A percentile compares a stretch with the other conserved stretches of the same genome.
Evolutionary conservation across 2,329 filamentous ascomycete species (phyloP).

Genomic region (Penicillium sp.): DNA sequence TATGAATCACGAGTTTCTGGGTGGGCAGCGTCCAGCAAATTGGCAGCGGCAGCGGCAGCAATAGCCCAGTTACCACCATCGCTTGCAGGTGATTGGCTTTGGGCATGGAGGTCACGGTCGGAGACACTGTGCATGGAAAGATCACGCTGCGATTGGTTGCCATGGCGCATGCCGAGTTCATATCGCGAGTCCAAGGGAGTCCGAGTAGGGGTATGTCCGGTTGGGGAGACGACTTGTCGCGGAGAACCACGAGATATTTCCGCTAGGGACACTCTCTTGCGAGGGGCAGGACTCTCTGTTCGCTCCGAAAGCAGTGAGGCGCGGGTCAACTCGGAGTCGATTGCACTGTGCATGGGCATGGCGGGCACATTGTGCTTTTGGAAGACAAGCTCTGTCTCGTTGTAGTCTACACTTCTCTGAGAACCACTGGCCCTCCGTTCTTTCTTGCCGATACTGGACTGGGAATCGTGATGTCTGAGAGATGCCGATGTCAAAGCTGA

Average conservation of each 20-base stretch:
- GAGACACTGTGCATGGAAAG: conserved; percentile 47
- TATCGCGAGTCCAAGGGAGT: conserved; percentile 49
- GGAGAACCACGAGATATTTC: conserved; percentile 63
- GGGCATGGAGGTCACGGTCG: conserved; percentile 47
- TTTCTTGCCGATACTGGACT: conserved; percentile 52
- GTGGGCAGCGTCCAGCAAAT: conserved; percentile 34
- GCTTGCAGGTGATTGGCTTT: conserved; percentile 30
- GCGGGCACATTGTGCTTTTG: conserved; percentile 66
- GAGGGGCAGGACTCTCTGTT: conserved; percentile 70
- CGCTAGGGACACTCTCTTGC: conserved; percentile 61
- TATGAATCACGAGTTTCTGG: conserved; percentile 54
- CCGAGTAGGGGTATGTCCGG: conserved; percentile 62
- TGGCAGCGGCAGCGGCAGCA: conserved; percentile 40
- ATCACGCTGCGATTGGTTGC: conserved; percentile 55
- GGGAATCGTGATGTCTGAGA: conserved; percentile 65
- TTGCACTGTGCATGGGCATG: conserved; percentile 85
- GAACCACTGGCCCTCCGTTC: conserved; percentile 41
- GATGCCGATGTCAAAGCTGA: conserved; percentile 63
- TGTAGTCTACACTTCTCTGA: conserved; percentile 36
- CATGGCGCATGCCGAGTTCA: conserved; percentile 67
- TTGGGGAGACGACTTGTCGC: conserved; percentile 56
- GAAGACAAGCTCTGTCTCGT: conserved; percentile 57
- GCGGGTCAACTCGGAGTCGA: conserved; percentile 83
- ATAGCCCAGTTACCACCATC: conserved; percentile 39
- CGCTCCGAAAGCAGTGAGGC: conserved; percentile 83